Conservation (phyloP, 2,329 filamentous ascomycete species). For the Botrytis hyacinthi region DNA sequence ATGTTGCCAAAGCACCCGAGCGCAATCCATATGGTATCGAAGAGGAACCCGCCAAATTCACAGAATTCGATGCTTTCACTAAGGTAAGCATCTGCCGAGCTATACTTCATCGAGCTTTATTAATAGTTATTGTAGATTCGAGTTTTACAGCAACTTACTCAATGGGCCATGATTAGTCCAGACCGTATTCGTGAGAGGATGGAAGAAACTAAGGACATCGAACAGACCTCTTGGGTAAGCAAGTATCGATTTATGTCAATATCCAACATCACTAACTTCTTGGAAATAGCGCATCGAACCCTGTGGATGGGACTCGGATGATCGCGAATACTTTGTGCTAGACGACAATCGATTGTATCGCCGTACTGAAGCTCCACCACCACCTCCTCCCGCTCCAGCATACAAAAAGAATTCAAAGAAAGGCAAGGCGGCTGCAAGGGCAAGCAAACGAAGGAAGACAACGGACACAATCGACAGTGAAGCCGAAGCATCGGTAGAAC, state of each 20-base stretch:
- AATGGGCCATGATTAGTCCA: slow-evolving; percentile 84
- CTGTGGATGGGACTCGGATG: slow-evolving; percentile 83
- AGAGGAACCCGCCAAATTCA: slow-evolving; percentile 70
- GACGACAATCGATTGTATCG: slow-evolving; percentile 95
- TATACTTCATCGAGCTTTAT: slow-evolving; percentile 32
- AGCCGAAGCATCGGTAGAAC: slow-evolving; percentile 42
- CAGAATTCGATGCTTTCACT: slow-evolving; percentile 76
- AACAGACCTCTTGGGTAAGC: slow-evolving; percentile 78
- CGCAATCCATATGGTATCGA: slow-evolving; percentile 83
- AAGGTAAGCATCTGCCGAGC: slow-evolving; percentile 60
- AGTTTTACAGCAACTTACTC: slow-evolving; percentile 82
- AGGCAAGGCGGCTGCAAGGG: slow-evolving; percentile 59
- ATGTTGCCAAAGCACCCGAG: slow-evolving; percentile 72
- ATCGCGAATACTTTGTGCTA: slow-evolving; percentile 83
- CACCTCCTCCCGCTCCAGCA: slow-evolving; percentile 55
- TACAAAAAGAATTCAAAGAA: slow-evolving; percentile 65
- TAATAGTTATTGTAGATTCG: slow-evolving; percentile 51
- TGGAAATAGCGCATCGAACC: slow-evolving; percentile 66
- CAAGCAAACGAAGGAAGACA: slow-evolving; percentile 69
- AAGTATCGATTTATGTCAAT: neutral
- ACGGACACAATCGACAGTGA: slow-evolving; percentile 46
- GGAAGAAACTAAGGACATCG: slow-evolving; percentile 74
- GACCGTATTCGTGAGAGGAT: slow-evolving; percentile 85
- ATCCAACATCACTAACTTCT: slow-evolving; percentile 22
- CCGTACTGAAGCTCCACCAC: slow-evolving; percentile 69